Conservation (phyloP, 768 basidiomycete species). For the Pleurotus giganteus region DNA sequence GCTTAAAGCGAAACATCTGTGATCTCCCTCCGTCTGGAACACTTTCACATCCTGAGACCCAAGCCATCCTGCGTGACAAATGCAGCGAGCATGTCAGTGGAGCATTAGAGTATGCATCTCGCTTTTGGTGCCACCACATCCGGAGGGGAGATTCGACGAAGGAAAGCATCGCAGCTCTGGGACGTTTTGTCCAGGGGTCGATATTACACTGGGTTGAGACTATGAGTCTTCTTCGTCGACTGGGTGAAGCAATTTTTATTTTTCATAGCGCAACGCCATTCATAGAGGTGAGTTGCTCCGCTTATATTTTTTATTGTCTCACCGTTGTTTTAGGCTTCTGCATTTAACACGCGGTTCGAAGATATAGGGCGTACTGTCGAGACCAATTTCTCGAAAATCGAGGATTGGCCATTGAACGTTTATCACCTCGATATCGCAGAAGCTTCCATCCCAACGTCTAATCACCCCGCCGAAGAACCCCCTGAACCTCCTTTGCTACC, state of each 20-base stretch:
- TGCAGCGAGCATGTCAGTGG: background rate
- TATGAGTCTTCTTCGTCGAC: constrained; percentile 1
- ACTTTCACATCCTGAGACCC: background rate
- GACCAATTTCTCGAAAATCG: background rate
- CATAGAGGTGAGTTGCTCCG: background rate
- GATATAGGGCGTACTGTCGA: background rate
- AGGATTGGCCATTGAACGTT: background rate
- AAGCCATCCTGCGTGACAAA: background rate
- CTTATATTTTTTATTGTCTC: background rate
- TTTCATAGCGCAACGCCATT: background rate
- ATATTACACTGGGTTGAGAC: constrained; percentile 11
- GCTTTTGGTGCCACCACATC: constrained; percentile 14
- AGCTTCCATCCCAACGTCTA: too few species aligned
- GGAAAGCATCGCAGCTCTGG: background rate
- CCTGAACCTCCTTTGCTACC: too few species aligned
- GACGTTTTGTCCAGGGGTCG: background rate
- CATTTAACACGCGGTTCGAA: background rate
- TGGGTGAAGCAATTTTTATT: background rate
- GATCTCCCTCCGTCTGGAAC: background rate
- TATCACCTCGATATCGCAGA: background rate
- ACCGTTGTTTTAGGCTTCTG: background rate
- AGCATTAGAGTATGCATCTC: constrained; percentile 14
- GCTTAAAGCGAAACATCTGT: constrained; percentile 11
- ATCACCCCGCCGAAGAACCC: too few species aligned
- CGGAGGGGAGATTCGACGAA: background rate